phyloP scores from a whole-genome alignment of 768 basidiomycete species.

The Kwoniella botswanensis region DNA sequence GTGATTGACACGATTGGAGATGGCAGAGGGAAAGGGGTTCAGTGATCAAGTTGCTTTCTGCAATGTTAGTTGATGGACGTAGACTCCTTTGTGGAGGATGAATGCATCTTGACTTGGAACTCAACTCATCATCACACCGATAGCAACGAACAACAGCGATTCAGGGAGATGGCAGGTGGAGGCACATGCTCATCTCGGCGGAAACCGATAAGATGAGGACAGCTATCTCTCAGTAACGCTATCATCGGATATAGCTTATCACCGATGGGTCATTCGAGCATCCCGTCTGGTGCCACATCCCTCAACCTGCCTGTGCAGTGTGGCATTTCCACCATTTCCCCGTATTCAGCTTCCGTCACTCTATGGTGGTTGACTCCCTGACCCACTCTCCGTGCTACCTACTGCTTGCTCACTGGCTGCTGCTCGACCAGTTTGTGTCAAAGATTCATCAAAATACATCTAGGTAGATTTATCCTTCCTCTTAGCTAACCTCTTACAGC shows the following conservation, averaged over 20 bases:
- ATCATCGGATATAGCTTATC: conserved; percentile 15
- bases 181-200: conserved; percentile 8
- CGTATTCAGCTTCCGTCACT: conserved; percentile 1
- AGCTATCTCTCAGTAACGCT: background rate
- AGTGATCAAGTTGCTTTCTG: background rate
- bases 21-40: background rate
- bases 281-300: background rate
- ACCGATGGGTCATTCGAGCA: background rate
- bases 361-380: background rate
- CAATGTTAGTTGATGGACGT: background rate
- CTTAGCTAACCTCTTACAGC: conserved; percentile 23
- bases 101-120: no score
- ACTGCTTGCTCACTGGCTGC: background rate
- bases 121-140: no score
- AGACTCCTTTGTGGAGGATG: background rate
- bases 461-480: background rate
- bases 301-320: background rate
- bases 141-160: no score
- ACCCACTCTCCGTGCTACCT: background rate
- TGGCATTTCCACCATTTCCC: conserved; percentile 9
- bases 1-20: background rate
- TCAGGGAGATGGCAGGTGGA: conserved; percentile 1
- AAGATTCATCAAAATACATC: background rate
- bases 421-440: conserved; percentile 4
- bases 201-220: conserved; percentile 2